Evolutionary conservation across 148 eudicot species (phyloP), one percentile per base, ranked within the genome.

Genomic region (Rhododendron ferrugineum): DNA sequence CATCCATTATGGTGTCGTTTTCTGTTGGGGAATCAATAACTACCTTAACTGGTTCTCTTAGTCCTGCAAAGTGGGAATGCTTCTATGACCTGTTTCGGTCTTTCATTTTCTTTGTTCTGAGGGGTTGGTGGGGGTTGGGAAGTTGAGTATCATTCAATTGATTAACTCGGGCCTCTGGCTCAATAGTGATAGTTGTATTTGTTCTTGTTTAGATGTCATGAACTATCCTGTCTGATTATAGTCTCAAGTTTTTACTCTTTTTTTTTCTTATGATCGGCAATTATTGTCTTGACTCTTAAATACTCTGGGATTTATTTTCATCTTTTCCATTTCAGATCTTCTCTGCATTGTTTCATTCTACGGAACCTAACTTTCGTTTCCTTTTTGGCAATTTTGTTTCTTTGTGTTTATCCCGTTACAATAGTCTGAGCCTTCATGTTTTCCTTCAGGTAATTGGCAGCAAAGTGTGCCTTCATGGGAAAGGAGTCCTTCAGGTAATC

Each of bases 381-480:
- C 32, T 36, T 30, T 58, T 40, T 40, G 52, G 73, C 14, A 81
- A 60, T 60, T 58, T 37, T 40, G 49, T 60, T 58, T 40, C 50
- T 72, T 60, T 2, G 1, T 81, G 52, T 60, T 7, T 56, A 9
- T 81, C 11, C 42, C 11, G 11, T 40, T 36, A 11, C 36, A 10
- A 28, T 22, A 20, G 23, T 62, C 50, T 81, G 34, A 62, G 52
- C 37, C n/a, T 58, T 81, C 40, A 62, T 44, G 42, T 60, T 85
- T 56, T 32, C 74, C 44, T 44, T 37, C 84, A 89, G 91, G 89
- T 88, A 91, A 85, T 82, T 87, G 93, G 88, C 89, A 90, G 82
- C 87, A 86, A 62, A 87, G 88, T 20, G 86, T 85, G 66, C 93
- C 92, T 36, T 78, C 90, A n/a, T 89, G 95, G 93, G 98, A 94